Evolutionary conservation across 352 stramenopile genomes (phyloP).

Genomic region (Globisporangium rhizosaccharum): DNA sequence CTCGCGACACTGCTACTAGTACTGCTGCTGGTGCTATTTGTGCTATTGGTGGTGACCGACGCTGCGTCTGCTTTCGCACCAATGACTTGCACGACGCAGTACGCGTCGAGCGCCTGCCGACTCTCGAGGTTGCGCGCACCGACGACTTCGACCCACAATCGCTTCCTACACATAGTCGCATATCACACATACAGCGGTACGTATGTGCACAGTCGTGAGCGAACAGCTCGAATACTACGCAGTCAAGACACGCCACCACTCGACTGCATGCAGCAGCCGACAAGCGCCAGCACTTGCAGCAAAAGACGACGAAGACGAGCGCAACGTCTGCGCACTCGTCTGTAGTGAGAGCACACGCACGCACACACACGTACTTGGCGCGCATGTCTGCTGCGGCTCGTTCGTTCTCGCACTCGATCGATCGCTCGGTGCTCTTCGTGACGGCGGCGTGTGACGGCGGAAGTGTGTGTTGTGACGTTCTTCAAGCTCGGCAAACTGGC

Average conservation of each 20-base stretch:
- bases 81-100: conserved; percentile 51
- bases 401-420: neutral
- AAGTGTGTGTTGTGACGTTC: conserved; percentile 1
- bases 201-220: no score
- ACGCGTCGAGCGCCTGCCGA: conserved; percentile 50
- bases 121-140: conserved; percentile 66
- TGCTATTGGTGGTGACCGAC: neutral
- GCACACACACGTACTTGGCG: conserved; percentile 5
- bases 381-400: neutral
- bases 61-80: neutral
- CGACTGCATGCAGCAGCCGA: neutral
- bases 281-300: no score
- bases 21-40: neutral
- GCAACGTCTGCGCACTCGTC: neutral
- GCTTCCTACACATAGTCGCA: conserved; percentile 18
- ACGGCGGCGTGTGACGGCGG: neutral
- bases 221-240: no score
- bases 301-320: neutral
- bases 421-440: neutral
- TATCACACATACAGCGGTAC: neutral
- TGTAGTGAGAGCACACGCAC: neutral
- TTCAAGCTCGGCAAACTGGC: neutral
- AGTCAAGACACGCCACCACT: no score
- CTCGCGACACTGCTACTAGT: neutral
- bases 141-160: conserved; percentile 66